These are phyloP conservation scores for Ascodesmis nigricans DNA, from an alignment of 495 filamentous ascomycete genomes.

Conservation along the genomic window DNA sequence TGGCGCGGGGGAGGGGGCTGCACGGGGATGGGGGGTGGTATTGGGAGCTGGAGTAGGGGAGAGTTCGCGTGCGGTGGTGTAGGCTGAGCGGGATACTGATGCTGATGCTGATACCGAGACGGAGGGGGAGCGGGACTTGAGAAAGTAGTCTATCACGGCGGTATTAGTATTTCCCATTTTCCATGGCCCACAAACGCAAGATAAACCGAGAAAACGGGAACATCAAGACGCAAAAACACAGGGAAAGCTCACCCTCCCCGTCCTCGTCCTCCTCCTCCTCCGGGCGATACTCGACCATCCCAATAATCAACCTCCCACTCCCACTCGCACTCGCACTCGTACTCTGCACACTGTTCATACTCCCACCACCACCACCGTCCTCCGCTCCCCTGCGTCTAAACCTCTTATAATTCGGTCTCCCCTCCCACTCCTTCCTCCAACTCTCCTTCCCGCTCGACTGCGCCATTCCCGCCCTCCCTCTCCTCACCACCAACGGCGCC, in stretches of 20 bases:
- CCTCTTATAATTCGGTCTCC: constrained; percentile 87
- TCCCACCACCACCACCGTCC: constrained; percentile 32
- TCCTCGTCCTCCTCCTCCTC: constrained; percentile 11
- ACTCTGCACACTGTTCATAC: constrained; percentile 18
- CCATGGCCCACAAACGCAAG: too few relatives aligned
- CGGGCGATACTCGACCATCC: constrained; percentile 48
- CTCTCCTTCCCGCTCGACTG: too few relatives aligned
- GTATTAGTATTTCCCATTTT: constrained; percentile 1
- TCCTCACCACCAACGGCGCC: constrained; percentile 9
- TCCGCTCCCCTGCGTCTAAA: too few relatives aligned
- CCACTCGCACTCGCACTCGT: constrained; percentile 18
- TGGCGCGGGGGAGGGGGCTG: constrained; percentile 2
- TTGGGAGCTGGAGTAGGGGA: neutral
- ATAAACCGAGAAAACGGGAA: too few relatives aligned
- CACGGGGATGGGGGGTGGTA: constrained; percentile 1
- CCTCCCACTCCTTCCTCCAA: constrained; percentile 88
- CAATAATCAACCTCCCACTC: constrained; percentile 44
- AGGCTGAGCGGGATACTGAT: neutral
- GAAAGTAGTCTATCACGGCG: neutral
- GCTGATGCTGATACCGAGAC: constrained; percentile 3
- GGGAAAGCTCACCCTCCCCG: constrained; percentile 1
- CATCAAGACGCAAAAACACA: neutral
- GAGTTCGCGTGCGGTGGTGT: neutral
- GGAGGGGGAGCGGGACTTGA: constrained; percentile 1
- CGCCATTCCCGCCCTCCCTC: constrained; percentile 28